Base-by-base conservation (phyloP, 2,329 filamentous ascomycete species). In the Biscogniauxia mediterranea region DNA sequence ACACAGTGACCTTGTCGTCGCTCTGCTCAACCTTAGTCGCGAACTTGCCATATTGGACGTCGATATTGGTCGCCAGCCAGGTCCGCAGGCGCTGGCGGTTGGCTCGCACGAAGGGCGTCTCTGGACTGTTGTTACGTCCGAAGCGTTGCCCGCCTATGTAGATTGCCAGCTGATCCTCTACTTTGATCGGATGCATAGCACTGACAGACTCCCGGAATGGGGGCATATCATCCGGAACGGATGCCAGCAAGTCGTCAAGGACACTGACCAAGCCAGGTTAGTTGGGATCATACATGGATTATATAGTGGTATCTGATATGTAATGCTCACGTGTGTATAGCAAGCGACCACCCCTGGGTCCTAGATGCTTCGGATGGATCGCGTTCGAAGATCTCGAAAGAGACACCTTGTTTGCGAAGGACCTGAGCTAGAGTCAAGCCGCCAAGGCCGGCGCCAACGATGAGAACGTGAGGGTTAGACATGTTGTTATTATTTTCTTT, bases 11-110 rank as follows among this genome's bases (percentile, higher is more conserved):
- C 1, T 62, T 65, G 1, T 76, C 70, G 0, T 65, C 63, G 3
- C 61, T 64, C 3, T 79, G 74, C 6, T 76, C 70, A 28, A 82
- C 71, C 1, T 65, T 61, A 3, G 64, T 59, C 7, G 76, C 70
- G 15, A 62, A 64, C 64, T 80, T 81, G 19, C 71, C 72, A 71
- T 76, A 82, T 64, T 81, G 70, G 19, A 78, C 66, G 13, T 64
- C 54, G 25, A 77, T 62, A 28, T 69, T 63, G 7, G 66, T 71
- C 7, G 57, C 58, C 20, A 75, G 61, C 63, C 73, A 69, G 26
- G 67, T 21, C 6, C 74, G 64, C 54, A 76, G 69, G 1, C 60
- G 65, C 19, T 59, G 32, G 11, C 75, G 71, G 55, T 73, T 71
- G 15, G 70, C 73, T 32, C 75, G 69, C n/a, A 77, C 59, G 59